Evolutionary conservation across 768 basidiomycete species (phyloP), one percentile per base, ranked within the genome.

Genomic region (Boletus subcaerulescens): DNA sequence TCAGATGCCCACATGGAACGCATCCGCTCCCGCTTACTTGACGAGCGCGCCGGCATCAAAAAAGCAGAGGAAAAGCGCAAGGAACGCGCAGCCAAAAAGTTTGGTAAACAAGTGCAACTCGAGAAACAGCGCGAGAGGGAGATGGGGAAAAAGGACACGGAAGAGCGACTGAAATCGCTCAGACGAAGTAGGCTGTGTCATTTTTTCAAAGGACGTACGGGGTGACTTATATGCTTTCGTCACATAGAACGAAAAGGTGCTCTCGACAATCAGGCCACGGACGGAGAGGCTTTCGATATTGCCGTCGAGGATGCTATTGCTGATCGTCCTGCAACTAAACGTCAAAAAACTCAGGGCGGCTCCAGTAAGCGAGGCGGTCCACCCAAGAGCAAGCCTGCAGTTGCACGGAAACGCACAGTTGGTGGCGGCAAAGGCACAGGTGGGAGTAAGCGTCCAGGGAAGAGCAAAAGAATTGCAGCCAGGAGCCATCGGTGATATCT

Each of bases 1-100:
- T 87, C 86, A 32, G 97, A 99, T 64, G 77, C 89, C 8, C 97
- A 99, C 73, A 99, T 99, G 97, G 93, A 97, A 69, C 85, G 93
- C 55, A 91, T 98, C 61, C 88, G 97, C 50, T 87, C 93, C 58
- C 84, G 88, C 17, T 73, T 98, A 24, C 79, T 98, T 26, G 91
- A 98, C 72, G 97, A 98, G 71, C 75, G 78, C 24, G 90, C 93
- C 1, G 79, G 81, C 1, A 93, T 98, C 62, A 94, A 97, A 71
- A 91, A 89, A 71, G 82, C 88, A 55, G 96, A 98, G 67, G 89
- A 93, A 51, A 94, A 93, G 65, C 83, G 89, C 60, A 88, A 86
- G 63, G 91, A 98, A 71, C 80, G 97, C 44, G 90, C 97, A 65
- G 88, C 93, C 52, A 98, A 98, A 78, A 98, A 98, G 78, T 97